These are phyloP conservation scores for Aaosphaeria pasadenensis DNA, from an alignment of 2,329 filamentous ascomycete species.

Conservation along the genomic window DNA sequence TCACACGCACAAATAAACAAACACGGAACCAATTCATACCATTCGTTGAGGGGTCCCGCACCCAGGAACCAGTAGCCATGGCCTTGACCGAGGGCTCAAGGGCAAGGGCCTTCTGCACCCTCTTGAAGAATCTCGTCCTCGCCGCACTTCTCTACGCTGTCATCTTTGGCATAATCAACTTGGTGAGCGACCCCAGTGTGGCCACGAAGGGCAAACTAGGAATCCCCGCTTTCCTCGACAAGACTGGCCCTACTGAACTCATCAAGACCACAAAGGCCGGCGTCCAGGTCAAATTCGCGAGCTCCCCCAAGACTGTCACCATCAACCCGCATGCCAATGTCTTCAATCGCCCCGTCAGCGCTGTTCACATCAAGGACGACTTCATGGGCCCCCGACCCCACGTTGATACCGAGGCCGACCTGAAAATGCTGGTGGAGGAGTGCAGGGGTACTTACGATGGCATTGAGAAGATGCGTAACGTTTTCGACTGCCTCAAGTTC, in stretches of 20 bases:
- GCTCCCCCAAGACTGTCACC: conserved; percentile 41
- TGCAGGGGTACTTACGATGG: conserved; percentile 52
- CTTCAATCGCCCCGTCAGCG: conserved; percentile 52
- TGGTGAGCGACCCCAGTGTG: conserved; percentile 41
- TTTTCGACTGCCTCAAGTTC: conserved; percentile 52
- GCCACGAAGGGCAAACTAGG: conserved; percentile 40
- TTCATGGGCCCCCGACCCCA: conserved; percentile 51
- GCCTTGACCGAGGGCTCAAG: conserved; percentile 37
- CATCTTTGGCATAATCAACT: conserved; percentile 41
- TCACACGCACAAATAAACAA: too few relatives aligned
- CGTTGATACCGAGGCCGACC: conserved; percentile 53
- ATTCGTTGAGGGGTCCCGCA: conserved; percentile 14
- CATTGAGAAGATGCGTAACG: conserved; percentile 56
- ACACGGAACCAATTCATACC: not conserved
- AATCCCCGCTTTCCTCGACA: conserved; percentile 41
- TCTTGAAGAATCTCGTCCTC: conserved; percentile 43
- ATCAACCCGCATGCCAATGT: conserved; percentile 54
- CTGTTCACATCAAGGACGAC: conserved; percentile 51
- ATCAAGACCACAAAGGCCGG: conserved; percentile 41
- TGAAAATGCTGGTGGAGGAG: conserved; percentile 51
- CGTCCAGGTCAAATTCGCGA: conserved; percentile 42
- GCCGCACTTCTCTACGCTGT: conserved; percentile 41
- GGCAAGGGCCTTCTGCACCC: conserved; percentile 29
- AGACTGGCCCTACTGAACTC: conserved; percentile 39
- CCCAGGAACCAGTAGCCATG: conserved; percentile 23